Base-by-base conservation (phyloP, 2,329 filamentous ascomycete species). In the Fusarium fujikuroi region DNA sequence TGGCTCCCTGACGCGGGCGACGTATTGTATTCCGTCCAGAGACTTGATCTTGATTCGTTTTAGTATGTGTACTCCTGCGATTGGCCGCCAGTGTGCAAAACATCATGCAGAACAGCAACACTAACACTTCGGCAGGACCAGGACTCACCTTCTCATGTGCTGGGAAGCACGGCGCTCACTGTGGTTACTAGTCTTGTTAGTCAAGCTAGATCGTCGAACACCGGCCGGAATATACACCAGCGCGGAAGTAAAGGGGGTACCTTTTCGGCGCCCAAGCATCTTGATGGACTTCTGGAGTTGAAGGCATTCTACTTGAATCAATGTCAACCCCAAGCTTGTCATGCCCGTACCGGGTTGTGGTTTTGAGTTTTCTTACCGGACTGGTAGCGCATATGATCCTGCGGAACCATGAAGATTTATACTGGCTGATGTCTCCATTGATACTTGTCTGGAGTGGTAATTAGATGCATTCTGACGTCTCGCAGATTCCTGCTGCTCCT, bases 381-480 rank as follows among this genome's bases (percentile, higher is more conserved):
- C 73, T 49, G 75, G 74, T 39, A 76, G 72, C 40, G 73, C 63
- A 47, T 70, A 76, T 19, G 79, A 74, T 23, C 74, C 36, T 30
- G 59, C 34, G 47, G 62, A 32, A 43, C 70, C 58, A 12, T 72
- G 66, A n/a, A 61, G 54, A 21, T 37, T 58, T 30, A 60, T 69
- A 15, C 56, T 60, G n/a, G 68, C 72, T 12, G 75, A 61, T 18
- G 79, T 80, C 47, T 82, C 81, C 36, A 77, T 65, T n/a, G 82
- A 82, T 25, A 75, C 73, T 47, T 76, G 76, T 62, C 79, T 78
- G 32, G 80, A 80, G 49, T 80, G 78, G 30, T 72, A 49, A 34
- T 73, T 77, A 7, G 60, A 49, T 34, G 39, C 61, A 34, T 66
- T 64, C 30, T n/a, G 72, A 23, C 14, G 56, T 32, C n/a, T 65